Evolutionary conservation across 129 eudicot species (phyloP).

Genomic region (Rutidosis leptorrhynchoides): DNA sequence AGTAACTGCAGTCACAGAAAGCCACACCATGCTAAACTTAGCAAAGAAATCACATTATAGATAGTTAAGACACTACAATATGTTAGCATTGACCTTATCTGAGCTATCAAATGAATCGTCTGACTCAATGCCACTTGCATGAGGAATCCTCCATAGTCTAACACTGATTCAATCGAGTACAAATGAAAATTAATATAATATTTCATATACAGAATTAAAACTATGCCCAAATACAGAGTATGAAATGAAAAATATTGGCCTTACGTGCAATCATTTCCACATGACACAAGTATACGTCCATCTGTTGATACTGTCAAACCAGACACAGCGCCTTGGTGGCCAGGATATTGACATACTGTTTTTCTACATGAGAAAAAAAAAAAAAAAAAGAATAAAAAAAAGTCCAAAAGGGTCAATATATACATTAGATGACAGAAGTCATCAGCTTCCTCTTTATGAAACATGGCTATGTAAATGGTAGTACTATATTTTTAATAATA

Average conservation of each 20-base stretch:
- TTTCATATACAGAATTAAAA: background rate
- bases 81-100: constrained; percentile 46
- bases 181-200: background rate
- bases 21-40: constrained; percentile 7
- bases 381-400: no score
- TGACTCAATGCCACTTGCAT: constrained; percentile 45
- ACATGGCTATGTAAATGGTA: background rate
- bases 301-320: constrained; percentile 89
- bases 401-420: background rate
- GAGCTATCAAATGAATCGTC: constrained; percentile 37
- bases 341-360: constrained; percentile 78
- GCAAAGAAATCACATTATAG: background rate
- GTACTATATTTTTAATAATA: background rate
- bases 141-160: constrained; percentile 88
- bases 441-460: background rate
- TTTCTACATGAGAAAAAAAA: constrained; percentile 37
- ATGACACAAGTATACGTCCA: constrained; percentile 85
- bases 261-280: constrained; percentile 96
- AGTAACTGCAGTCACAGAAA: constrained; percentile 50
- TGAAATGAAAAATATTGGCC: constrained; percentile 10
- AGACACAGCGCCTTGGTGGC: constrained; percentile 82
- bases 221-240: background rate
- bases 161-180: constrained; percentile 52
- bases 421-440: background rate
- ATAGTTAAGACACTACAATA: constrained; percentile 9